Evolutionary conservation across 2,329 filamentous ascomycete genomes (phyloP).

Genomic region (Escovopsis sp.): DNA sequence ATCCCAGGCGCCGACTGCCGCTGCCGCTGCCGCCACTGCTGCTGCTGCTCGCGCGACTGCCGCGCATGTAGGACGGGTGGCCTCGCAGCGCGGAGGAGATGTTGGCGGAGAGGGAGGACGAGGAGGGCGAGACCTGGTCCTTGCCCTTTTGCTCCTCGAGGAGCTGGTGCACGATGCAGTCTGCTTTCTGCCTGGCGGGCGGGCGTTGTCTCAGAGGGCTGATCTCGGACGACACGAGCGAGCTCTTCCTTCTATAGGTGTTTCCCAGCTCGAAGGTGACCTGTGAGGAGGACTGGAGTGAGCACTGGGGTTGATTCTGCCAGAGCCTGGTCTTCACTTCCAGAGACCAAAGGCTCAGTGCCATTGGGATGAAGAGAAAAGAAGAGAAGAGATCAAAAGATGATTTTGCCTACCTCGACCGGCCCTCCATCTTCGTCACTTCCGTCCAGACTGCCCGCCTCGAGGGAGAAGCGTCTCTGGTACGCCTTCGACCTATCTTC

Average conservation of each 20-base stretch:
- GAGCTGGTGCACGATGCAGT: constrained; percentile 51
- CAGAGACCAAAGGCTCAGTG: too few species aligned
- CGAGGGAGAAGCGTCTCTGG: constrained; percentile 6
- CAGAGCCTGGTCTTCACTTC: background rate
- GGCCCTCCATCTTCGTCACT: constrained; percentile 36
- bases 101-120: constrained; percentile 5
- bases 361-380: too few species aligned
- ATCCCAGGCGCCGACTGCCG: too few species aligned
- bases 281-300: constrained; percentile 15
- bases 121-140: constrained; percentile 8
- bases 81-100: constrained; percentile 14
- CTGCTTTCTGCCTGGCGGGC: constrained; percentile 23
- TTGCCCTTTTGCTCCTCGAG: constrained; percentile 38
- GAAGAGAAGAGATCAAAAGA: too few species aligned
- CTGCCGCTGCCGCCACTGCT: constrained; percentile 5
- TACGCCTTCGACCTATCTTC: too few species aligned
- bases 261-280: constrained; percentile 48
- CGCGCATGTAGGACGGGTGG: constrained; percentile 13
- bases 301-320: background rate
- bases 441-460: constrained; percentile 23
- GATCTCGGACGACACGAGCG: constrained; percentile 38
- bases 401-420: constrained; percentile 29
- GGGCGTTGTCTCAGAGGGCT: constrained; percentile 15
- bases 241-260: constrained; percentile 50
- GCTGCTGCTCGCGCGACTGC: constrained; percentile 6